Evolutionary conservation across 148 eudicot genomes (phyloP).

Genomic region (Fagopyrum tataricum): DNA sequence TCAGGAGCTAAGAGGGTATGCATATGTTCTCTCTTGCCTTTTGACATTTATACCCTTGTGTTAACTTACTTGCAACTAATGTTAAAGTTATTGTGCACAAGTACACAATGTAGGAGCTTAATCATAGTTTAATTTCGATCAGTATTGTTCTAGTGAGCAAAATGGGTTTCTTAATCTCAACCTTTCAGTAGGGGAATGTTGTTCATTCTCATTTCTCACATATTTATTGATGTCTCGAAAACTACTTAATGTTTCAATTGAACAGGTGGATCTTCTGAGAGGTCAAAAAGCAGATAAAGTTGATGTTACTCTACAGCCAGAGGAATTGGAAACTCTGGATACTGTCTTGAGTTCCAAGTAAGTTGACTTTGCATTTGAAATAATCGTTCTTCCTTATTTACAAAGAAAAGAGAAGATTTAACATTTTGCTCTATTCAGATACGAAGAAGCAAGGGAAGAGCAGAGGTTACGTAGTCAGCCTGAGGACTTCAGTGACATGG

Average conservation of each 20-base stretch:
- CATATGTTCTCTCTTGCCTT: not conserved
- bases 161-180: no score
- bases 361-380: conserved; percentile 14
- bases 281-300: conserved; percentile 86
- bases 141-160: no score
- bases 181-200: no score
- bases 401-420: not conserved
- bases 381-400: not conserved
- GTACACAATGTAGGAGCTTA: no score
- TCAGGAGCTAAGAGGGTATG: conserved; percentile 79
- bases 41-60: not conserved
- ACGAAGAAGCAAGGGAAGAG: conserved; percentile 93
- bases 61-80: no score
- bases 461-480: conserved; percentile 70
- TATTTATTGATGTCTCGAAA: no score
- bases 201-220: no score
- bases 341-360: conserved; percentile 79
- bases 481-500: conserved; percentile 98
- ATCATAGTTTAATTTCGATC: not conserved
- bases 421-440: conserved; percentile 29
- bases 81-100: no score
- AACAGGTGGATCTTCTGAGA: conserved; percentile 78
- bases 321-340: conserved; percentile 77
- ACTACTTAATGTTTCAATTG: not conserved
- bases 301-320: conserved; percentile 75